Evolutionary conservation across 2,329 filamentous ascomycete genomes (phyloP), one percentile per base, ranked within the genome.

Genomic region (Cordyceps cicadae): DNA sequence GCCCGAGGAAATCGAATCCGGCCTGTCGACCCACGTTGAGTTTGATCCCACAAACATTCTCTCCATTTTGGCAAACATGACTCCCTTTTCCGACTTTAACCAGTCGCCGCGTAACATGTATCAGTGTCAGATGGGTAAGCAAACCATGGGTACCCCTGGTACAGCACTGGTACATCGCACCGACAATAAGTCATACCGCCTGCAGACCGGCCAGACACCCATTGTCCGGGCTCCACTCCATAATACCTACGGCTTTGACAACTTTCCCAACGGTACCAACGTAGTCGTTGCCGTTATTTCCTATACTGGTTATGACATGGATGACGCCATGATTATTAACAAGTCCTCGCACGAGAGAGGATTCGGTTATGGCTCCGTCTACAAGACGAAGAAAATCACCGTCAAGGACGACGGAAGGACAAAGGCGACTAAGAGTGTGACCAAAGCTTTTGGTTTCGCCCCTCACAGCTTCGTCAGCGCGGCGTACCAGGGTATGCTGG

Each of bases 51-150:
- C 94, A 37, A 94, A 97, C 75, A 97, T 99, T 66, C 84, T 99
- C 29, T 97, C 93, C 8, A 97, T 99, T 65, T 82, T 99, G 56
- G 94, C 94, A 69, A 97, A 97, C 76, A 96, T 97, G 88, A 99
- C 94, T 0, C 94, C 94, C 3, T 99, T 99, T 76, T 97, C 93
- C 52, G 91, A 99, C 72, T 96, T 96, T 77, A 99, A 99, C 76
- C 94, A 99, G 75, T 97, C 92, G 15, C 94, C 94, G 1, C 83
- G 94, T 82, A 99, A 99, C 76, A 97, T 97, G 93, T 99, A 97
- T 73, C 90, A 96, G 72, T 97, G 92, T 77, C 94, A 97, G 80
- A 97, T 97, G 94, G 92, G 91, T 77, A 99, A 99, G 74, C 94
- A 99, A 78, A 92, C 93, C 0, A 99, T 99, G 94, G 94, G 94